Percentiles rank a stretch among this genome's conserved stretches.
Evolutionary conservation across 768 basidiomycete genomes (phyloP).

Genomic region (Sistotremastrum suecicum): DNA sequence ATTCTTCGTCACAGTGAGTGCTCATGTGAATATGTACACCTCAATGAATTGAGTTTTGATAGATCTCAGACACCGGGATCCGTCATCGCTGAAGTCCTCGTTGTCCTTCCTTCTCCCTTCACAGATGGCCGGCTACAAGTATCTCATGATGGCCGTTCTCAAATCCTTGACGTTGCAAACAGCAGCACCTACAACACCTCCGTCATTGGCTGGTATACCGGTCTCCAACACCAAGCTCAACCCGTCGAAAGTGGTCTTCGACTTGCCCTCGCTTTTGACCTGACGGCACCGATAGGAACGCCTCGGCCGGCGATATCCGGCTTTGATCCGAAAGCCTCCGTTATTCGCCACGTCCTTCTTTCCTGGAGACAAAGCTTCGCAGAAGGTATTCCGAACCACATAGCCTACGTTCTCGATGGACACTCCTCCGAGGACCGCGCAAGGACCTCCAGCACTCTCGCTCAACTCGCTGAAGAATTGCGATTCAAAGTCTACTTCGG

Average conservation of each 20-base stretch:
- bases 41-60: slow-evolving; percentile 18
- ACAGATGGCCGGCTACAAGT: slow-evolving; percentile 32
- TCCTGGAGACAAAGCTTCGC: slow-evolving; percentile 19
- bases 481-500: slow-evolving; percentile 11
- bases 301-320: slow-evolving; percentile 15
- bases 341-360: slow-evolving; percentile 19
- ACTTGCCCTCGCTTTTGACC: slow-evolving; percentile 35
- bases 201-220: slow-evolving; percentile 38
- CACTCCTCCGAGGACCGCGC: slow-evolving; percentile 27
- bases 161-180: slow-evolving; percentile 22
- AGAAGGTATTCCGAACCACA: slow-evolving; percentile 4
- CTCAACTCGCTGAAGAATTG: slow-evolving; percentile 18
- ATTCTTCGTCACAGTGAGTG: slow-evolving; percentile 35
- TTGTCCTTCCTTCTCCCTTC: slow-evolving; percentile 29
- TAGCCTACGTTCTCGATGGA: slow-evolving; percentile 20
- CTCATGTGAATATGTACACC: too few relatives aligned
- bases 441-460: slow-evolving; percentile 18
- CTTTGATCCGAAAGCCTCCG: slow-evolving; percentile 8
- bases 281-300: slow-evolving; percentile 23
- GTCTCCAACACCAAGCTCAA: slow-evolving; percentile 35
- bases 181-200: slow-evolving; percentile 20
- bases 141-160: slow-evolving; percentile 20
- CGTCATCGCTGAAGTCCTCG: slow-evolving; percentile 36
- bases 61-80: slow-evolving; percentile 32
- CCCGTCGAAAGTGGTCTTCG: slow-evolving; percentile 34